Evolutionary conservation across 2,329 filamentous ascomycete genomes (phyloP).

Genomic region (Apiospora sp.): DNA sequence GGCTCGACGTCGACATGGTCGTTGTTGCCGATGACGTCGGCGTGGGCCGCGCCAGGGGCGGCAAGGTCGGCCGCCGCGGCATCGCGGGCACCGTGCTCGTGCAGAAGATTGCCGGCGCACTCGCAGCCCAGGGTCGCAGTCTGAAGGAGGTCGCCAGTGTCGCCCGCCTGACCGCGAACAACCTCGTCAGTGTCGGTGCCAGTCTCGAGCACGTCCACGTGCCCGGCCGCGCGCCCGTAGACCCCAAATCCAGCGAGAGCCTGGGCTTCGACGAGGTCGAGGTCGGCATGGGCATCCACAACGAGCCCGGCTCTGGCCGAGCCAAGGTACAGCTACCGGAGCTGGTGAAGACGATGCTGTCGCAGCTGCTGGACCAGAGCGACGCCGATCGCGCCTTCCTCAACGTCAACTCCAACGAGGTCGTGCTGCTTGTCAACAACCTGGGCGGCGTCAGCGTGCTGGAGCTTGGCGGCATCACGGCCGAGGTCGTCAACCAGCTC

Average conservation of each 20-base stretch:
- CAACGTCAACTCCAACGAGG: conserved; percentile 66
- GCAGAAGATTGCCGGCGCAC: conserved; percentile 86
- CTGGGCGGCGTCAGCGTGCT: conserved; percentile 76
- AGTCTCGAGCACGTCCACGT: conserved; percentile 93
- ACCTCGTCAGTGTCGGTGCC: conserved; percentile 85
- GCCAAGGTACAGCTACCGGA: conserved; percentile 60
- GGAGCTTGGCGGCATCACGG: conserved; percentile 75
- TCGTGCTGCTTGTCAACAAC: conserved; percentile 78
- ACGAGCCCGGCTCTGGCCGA: conserved; percentile 67
- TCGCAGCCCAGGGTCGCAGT: conserved; percentile 74
- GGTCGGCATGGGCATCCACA: conserved; percentile 82
- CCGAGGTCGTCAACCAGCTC: conserved; percentile 72
- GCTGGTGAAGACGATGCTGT: conserved; percentile 71
- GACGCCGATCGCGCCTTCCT: conserved; percentile 78
- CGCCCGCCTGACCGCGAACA: conserved; percentile 75
- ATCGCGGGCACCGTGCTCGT: conserved; percentile 92
- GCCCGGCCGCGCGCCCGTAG: conserved; percentile 71
- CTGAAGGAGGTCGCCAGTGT: conserved; percentile 77
- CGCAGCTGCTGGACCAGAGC: conserved; percentile 69
- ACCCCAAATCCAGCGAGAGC: conserved; percentile 58
- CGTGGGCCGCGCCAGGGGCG: conserved; percentile 80
- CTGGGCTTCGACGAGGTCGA: conserved; percentile 66
- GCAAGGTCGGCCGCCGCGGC: conserved; percentile 91
- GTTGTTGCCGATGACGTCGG: conserved; percentile 93
- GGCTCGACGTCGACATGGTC: conserved; percentile 83